phyloP scores from a whole-genome alignment of 129 eudicot genomes.

The Silybum marianum region DNA sequence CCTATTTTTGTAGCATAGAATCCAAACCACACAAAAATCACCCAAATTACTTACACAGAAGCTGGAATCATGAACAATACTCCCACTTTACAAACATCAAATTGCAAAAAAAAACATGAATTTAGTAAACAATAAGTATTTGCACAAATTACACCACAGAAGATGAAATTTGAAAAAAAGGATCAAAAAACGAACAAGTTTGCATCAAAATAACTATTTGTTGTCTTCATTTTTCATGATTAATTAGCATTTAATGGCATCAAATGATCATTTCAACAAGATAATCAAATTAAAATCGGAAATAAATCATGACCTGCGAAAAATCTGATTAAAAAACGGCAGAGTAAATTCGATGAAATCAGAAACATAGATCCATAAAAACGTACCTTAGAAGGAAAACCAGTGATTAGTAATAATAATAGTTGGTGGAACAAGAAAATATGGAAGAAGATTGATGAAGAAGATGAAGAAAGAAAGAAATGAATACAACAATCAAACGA shows the following conservation, averaged over 20 bases:
- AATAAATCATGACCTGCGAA: slow-evolving; percentile 4
- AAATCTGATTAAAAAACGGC: background rate
- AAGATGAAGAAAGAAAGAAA: slow-evolving; percentile 10
- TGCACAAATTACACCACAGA: background rate
- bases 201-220: background rate
- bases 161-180: background rate
- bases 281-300: background rate
- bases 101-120: too few relatives aligned
- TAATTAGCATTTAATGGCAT: background rate
- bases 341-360: slow-evolving; percentile 1
- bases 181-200: background rate
- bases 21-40: background rate
- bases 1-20: slow-evolving; percentile 3
- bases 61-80: background rate
- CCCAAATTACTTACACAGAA: background rate
- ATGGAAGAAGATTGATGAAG: slow-evolving; percentile 15
- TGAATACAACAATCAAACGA: background rate
- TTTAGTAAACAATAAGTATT: background rate
- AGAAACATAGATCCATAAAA: background rate
- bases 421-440: slow-evolving; percentile 15
- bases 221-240: background rate
- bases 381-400: slow-evolving; percentile 23
- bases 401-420: background rate
- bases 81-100: too few relatives aligned
- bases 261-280: background rate